Percentiles rank a stretch among this genome's conserved stretches.
phyloP scores from a whole-genome alignment of 768 basidiomycete genomes.

The Tricholomella constricta region DNA sequence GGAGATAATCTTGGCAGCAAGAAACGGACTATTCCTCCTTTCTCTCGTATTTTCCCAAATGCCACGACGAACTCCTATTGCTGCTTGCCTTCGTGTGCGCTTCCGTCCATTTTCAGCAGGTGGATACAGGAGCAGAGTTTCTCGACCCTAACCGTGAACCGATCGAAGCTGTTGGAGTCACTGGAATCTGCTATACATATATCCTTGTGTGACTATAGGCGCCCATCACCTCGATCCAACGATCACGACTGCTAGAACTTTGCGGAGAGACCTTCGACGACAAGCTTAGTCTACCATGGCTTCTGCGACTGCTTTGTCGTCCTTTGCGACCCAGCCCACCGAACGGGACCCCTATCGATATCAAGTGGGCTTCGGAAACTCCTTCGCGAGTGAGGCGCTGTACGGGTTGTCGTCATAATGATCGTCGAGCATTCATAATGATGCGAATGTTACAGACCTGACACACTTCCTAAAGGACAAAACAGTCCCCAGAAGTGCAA shows the following conservation, averaged over 20 bases:
- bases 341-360: constrained; percentile 57
- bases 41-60: not conserved
- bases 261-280: too few species aligned
- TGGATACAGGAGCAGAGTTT: too few species aligned
- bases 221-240: too few species aligned
- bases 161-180: too few species aligned
- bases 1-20: too few species aligned
- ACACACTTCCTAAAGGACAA: constrained; percentile 57
- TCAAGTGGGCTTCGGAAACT: constrained; percentile 60
- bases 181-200: not conserved
- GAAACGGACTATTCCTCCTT: not conserved
- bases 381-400: constrained; percentile 59
- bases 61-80: not conserved
- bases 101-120: not conserved
- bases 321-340: constrained; percentile 38
- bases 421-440: not conserved
- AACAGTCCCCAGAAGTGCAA: constrained; percentile 65
- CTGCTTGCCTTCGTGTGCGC: not conserved
- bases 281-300: constrained; percentile 7
- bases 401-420: constrained; percentile 26
- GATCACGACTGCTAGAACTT: too few species aligned
- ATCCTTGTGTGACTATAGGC: not conserved
- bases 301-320: constrained; percentile 41
- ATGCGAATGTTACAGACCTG: constrained; percentile 39
- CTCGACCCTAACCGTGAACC: too few species aligned